These are phyloP conservation scores for Saccharomycopsis fibuligera DNA, from an alignment of 805 yeast genomes.

Conservation along the genomic window DNA sequence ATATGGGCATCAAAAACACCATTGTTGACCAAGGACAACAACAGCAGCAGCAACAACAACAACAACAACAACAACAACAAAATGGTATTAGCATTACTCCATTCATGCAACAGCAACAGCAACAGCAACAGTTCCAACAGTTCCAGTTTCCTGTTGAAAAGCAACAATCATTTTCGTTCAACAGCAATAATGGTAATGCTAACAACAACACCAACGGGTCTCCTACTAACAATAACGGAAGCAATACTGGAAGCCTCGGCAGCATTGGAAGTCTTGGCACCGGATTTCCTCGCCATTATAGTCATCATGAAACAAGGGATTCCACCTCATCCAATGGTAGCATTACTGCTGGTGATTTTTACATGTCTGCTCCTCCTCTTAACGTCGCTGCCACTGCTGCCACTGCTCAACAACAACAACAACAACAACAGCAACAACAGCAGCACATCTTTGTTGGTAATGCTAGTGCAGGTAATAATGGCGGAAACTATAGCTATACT, in stretches of 20 bases:
- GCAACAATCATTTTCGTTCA: neutral
- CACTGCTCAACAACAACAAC: neutral
- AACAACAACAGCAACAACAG: conserved; percentile 4
- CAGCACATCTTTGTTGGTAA: neutral
- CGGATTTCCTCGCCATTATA: neutral
- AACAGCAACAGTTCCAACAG: neutral
- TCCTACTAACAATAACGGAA: no score
- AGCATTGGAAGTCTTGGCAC: neutral
- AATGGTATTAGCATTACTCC: no score
- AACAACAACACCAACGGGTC: no score
- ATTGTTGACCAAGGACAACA: conserved; percentile 16
- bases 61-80: no score
- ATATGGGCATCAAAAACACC: conserved; percentile 10
- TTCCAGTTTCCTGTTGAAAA: no score
- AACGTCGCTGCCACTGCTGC: neutral
- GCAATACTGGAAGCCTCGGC: no score
- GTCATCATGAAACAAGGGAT: conserved; percentile 3
- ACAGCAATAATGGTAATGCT: no score
- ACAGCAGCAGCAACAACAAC: conserved; percentile 5
- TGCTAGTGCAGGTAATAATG: no score
- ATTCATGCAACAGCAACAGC: conserved; percentile 4
- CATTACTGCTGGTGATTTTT: no score
- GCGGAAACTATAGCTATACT: neutral
- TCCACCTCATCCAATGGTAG: conserved; percentile 1
- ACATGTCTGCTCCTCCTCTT: no score